phyloP scores from a whole-genome alignment of 78 protist species.

The Planoprotostelium fungivorum region DNA sequence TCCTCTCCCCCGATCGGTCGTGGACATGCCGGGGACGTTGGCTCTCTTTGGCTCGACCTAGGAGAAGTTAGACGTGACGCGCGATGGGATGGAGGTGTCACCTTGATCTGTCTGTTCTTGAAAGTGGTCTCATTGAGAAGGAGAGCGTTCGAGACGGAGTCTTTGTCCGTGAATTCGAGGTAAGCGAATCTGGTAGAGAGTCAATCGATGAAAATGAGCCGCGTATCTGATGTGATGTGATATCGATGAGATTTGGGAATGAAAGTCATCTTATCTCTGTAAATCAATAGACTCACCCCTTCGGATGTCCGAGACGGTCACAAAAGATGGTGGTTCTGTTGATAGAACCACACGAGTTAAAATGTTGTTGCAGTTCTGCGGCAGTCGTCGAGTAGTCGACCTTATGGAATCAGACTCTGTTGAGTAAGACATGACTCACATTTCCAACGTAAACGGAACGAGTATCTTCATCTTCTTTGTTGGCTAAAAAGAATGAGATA shows the following conservation, averaged over 20 bases:
- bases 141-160: slow-evolving; percentile 59
- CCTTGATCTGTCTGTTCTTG: slow-evolving; percentile 71
- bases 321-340: slow-evolving; percentile 72
- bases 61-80: background rate
- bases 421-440: background rate
- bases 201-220: background rate
- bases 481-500: too few species aligned
- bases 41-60: slow-evolving; percentile 32
- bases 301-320: slow-evolving; percentile 81
- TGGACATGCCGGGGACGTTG: slow-evolving; percentile 28
- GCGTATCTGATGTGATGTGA: background rate
- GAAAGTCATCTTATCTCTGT: background rate
- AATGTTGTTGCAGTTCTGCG: slow-evolving; percentile 76
- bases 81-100: background rate
- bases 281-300: slow-evolving; percentile 42
- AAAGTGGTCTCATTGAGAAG: slow-evolving; percentile 54
- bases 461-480: background rate
- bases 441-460: background rate
- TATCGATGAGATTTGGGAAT: background rate
- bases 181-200: slow-evolving; percentile 54
- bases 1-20: slow-evolving; percentile 6
- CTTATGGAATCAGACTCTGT: slow-evolving; percentile 67
- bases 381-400: slow-evolving; percentile 78
- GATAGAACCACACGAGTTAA: slow-evolving; percentile 76
- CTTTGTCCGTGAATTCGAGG: slow-evolving; percentile 62